Conservation (phyloP, 768 basidiomycete genomes). For the Fistulinella prunicolor region DNA sequence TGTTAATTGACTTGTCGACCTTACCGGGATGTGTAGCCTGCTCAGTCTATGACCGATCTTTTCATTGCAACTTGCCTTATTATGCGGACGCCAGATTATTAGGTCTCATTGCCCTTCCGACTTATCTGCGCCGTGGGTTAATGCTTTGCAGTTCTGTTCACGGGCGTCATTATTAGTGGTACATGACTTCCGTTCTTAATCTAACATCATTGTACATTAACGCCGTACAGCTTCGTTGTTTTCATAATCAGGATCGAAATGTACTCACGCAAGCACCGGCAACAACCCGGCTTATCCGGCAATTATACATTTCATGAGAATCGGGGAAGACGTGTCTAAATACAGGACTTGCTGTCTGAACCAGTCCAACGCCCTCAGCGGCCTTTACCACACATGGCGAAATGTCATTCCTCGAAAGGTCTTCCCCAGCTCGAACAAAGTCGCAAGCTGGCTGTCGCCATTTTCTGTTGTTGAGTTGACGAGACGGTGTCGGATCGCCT, state of each 20-base stretch:
- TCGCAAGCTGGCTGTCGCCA: slow-evolving; percentile 11
- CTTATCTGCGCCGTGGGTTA: background rate
- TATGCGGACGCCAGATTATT: slow-evolving; percentile 31
- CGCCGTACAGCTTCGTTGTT: background rate
- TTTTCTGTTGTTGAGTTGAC: slow-evolving; percentile 6
- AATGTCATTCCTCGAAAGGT: slow-evolving; percentile 20
- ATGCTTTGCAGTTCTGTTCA: background rate
- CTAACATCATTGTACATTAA: slow-evolving; percentile 4
- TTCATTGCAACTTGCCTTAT: slow-evolving; percentile 33
- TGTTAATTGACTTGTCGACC: background rate
- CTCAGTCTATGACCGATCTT: slow-evolving; percentile 25
- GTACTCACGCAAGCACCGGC: background rate
- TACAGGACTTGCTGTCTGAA: background rate
- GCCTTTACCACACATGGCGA: slow-evolving; percentile 25
- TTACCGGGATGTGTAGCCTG: slow-evolving; percentile 17
- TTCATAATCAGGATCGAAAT: background rate
- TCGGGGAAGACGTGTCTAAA: background rate
- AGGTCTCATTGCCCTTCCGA: background rate
- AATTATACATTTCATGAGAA: background rate
- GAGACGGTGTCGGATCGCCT: slow-evolving; percentile 13
- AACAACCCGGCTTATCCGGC: background rate
- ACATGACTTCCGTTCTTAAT: background rate
- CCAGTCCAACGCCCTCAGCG: background rate
- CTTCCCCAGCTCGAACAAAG: slow-evolving; percentile 22
- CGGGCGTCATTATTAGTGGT: background rate